Evolutionary conservation across 78 protist genomes (phyloP).

Genomic region (Dictyostelium brefeldianum): DNA sequence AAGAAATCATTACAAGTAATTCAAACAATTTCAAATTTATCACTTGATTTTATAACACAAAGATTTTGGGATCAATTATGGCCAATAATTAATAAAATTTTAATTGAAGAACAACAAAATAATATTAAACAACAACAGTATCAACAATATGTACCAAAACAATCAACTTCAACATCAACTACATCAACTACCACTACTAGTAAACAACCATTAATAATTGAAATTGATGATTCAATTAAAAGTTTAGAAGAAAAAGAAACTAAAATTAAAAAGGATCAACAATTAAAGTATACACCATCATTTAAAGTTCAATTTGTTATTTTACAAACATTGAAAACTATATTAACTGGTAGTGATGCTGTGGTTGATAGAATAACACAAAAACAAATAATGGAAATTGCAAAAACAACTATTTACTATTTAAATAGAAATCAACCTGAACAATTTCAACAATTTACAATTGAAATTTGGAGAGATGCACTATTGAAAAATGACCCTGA

Average conservation of each 20-base stretch:
- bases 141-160: background rate
- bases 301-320: background rate
- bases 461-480: conserved; percentile 36
- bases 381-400: conserved; percentile 7
- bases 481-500: conserved; percentile 37
- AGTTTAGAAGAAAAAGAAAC: background rate
- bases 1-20: conserved; percentile 32
- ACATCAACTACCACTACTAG: background rate
- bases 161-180: background rate
- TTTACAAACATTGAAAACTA: conserved; percentile 11
- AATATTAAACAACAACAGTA: background rate
- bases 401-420: conserved; percentile 30
- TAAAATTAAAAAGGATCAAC: background rate
- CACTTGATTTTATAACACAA: conserved; percentile 43
- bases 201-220: conserved; percentile 3
- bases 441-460: conserved; percentile 13
- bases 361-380: background rate
- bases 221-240: conserved; percentile 1
- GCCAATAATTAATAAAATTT: conserved; percentile 29
- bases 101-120: conserved; percentile 25
- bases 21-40: conserved; percentile 36
- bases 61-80: conserved; percentile 69
- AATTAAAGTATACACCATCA: conserved; percentile 16
- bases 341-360: background rate
- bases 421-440: conserved; percentile 42